Conservation (phyloP, 2,329 filamentous ascomycete genomes). For the Juglanconis juglandina region DNA sequence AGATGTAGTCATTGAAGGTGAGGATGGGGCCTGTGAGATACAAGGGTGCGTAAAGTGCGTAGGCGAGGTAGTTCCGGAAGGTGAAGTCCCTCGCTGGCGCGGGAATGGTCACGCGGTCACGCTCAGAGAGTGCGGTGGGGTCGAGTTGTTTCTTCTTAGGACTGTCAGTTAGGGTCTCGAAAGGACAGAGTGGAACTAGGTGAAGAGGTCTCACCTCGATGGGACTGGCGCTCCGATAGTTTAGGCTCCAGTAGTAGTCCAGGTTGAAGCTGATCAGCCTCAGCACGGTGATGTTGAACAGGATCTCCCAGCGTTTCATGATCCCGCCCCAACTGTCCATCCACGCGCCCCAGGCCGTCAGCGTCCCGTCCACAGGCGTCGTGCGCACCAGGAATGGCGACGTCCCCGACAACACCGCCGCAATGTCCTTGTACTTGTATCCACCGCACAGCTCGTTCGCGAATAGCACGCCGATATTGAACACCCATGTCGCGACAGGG, state of each 20-base stretch:
- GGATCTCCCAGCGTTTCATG: conserved; percentile 89
- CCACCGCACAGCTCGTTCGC: conserved; percentile 82
- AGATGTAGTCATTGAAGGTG: conserved; percentile 97
- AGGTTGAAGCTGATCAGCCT: conserved; percentile 95
- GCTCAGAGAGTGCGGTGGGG: conserved; percentile 79
- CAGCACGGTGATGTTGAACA: conserved; percentile 94
- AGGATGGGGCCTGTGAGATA: conserved; percentile 91
- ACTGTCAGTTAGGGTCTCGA: conserved; percentile 52
- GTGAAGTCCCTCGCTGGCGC: conserved; percentile 68
- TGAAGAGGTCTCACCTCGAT: conserved; percentile 67
- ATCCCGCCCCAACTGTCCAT: conserved; percentile 79
- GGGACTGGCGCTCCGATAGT: conserved; percentile 59
- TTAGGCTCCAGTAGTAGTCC: conserved; percentile 90
- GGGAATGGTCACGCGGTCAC: conserved; percentile 76
- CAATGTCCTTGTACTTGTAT: conserved; percentile 67
- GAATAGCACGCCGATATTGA: conserved; percentile 83
- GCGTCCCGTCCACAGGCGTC: conserved; percentile 28
- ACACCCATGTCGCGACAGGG: conserved; percentile 78
- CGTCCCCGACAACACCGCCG: conserved; percentile 42
- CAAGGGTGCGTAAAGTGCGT: conserved; percentile 84
- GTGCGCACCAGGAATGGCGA: conserved; percentile 21
- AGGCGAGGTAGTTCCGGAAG: conserved; percentile 85
- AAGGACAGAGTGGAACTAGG: background rate
- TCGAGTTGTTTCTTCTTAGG: conserved; percentile 97
- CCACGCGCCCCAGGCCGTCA: conserved; percentile 63